Evolutionary conservation across 306 rosid genomes (phyloP).

Genomic region (Cicer yamashitae): DNA sequence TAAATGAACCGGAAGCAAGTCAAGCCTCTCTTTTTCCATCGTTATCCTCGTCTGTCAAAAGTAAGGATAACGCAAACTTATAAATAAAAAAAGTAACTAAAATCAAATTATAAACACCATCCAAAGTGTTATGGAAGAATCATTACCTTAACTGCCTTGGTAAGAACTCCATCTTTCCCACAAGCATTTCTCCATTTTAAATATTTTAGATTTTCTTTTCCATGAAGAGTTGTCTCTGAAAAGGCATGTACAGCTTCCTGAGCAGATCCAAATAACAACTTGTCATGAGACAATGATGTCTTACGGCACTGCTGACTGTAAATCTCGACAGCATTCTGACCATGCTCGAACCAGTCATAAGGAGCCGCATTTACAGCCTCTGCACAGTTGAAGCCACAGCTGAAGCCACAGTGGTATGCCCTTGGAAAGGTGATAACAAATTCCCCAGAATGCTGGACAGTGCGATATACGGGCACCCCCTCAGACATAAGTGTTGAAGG

Average conservation of each 20-base stretch:
- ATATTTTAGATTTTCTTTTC: conserved; percentile 54
- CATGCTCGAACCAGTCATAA: conserved; percentile 88
- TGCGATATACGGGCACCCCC: conserved; percentile 80
- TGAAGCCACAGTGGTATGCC: conserved; percentile 96
- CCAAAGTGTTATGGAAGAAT: conserved; percentile 24
- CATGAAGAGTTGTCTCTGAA: conserved; percentile 53
- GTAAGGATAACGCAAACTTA: conserved; percentile 9
- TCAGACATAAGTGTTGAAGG: conserved; percentile 87
- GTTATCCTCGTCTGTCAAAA: conserved; percentile 66
- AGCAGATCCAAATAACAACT: conserved; percentile 77
- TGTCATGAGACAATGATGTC: conserved; percentile 93
- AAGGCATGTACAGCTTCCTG: conserved; percentile 69
- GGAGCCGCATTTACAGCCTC: conserved; percentile 99
- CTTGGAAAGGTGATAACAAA: conserved; percentile 92
- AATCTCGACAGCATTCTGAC: conserved; percentile 88
- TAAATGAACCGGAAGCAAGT: conserved; percentile 58
- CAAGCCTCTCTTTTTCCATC: conserved; percentile 78
- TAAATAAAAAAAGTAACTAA: conserved; percentile 19
- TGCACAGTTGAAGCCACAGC: conserved; percentile 93
- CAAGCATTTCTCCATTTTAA: conserved; percentile 65
- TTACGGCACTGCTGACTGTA: conserved; percentile 80
- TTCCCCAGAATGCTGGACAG: conserved; percentile 77
- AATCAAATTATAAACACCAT: conserved; percentile 35
- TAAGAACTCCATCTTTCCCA: conserved; percentile 82
- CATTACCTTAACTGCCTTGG: conserved; percentile 79